Evolutionary conservation across 495 filamentous ascomycete species (phyloP), one percentile per base, ranked within the genome.

Genomic region (Annulohypoxylon stygium): DNA sequence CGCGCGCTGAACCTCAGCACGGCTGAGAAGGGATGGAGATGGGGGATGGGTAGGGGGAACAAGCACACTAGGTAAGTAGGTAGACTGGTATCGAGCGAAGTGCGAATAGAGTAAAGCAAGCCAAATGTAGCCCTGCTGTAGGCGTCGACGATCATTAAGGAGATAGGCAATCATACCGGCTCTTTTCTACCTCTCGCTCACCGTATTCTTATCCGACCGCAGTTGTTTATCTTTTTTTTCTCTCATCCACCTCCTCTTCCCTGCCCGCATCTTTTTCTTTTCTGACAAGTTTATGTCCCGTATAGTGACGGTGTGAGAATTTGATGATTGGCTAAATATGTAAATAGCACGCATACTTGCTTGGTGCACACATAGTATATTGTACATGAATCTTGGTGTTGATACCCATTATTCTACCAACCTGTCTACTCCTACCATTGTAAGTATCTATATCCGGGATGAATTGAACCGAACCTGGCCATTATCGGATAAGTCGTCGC

Each of bases 281-380:
- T 33, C 45, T 60, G 30, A 30, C 30, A 30, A 6, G 30, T 6
- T 30, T 30, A 6, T 6, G 5, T 30, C 30, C 11, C 14, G 51
- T 62, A 71, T 12, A 57, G 34, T 12, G 34, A n/a, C 47, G 20
- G 62, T 39, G 36, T 67, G 47, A 63, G 63, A 59, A 59, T 30
- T 53, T 65, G 36, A 69, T 66, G 71, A 61, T 53, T 69, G 71
- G 65, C 71, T 69, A 66, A 74, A 73, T 65, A 73, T 48, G 34
- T 25, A 64, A 54, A 30, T 41, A 62, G 12, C 47, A 25, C 33
- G 47, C 47, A 23, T 34, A 55, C 37, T 18, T 41, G 30, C 26
- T 45, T 39, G 18, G 39, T 30, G 39, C 53, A 51, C 54, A 30
- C 10, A 25, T 43, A 12, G 36, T 47, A 33, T 45, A 54, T 61